Conservation (phyloP, 176 grass and related monocot genomes). For the Elymus sibiricus region DNA sequence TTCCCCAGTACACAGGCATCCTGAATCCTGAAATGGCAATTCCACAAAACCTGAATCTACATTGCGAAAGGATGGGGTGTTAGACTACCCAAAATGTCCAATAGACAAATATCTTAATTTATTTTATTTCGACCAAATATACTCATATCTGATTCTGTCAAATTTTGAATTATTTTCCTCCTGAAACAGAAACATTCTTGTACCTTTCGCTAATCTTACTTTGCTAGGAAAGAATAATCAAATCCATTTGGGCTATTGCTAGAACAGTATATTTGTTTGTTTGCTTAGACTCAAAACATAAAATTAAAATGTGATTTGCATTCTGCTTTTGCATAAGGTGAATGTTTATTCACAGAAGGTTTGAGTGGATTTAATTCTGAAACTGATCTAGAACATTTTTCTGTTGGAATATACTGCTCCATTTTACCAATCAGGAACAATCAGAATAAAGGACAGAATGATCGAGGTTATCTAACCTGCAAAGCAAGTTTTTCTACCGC, state of each 20-base stretch:
- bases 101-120: no score
- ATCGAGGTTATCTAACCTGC: neutral
- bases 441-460: neutral
- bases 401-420: neutral
- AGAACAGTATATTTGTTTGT: neutral
- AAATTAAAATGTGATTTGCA: neutral
- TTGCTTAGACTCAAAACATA: neutral
- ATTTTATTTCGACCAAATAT: neutral
- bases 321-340: neutral
- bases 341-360: neutral
- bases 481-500: neutral
- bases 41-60: neutral
- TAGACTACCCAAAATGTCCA: no score
- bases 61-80: no score
- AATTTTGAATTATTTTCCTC: neutral
- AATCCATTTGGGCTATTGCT: neutral
- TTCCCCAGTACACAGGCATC: neutral
- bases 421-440: neutral
- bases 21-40: neutral
- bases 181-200: neutral
- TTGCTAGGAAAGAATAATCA: neutral
- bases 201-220: neutral
- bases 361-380: neutral
- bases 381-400: neutral
- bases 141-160: neutral